phyloP scores from a whole-genome alignment of 805 yeast species.

The Komagataella phaffii region DNA sequence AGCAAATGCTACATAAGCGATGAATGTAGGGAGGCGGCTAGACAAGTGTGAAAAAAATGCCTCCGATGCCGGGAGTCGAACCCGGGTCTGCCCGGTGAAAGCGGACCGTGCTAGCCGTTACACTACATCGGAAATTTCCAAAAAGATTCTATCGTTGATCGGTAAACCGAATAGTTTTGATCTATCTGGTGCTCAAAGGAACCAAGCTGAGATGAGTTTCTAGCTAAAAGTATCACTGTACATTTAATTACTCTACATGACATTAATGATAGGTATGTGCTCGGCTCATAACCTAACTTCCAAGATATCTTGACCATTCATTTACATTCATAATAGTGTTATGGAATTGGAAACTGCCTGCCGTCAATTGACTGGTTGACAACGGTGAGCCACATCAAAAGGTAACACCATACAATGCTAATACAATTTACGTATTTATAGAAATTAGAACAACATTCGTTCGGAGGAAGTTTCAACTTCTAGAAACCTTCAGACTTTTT shows the following conservation, averaged over 20 bases:
- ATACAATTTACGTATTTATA: neutral
- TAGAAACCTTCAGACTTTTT: neutral
- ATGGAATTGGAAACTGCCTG: too few relatives aligned
- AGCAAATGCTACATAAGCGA: neutral
- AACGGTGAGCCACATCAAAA: neutral
- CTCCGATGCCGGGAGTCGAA: slow-evolving; percentile 83
- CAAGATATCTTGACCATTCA: too few relatives aligned
- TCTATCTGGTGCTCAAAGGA: too few relatives aligned
- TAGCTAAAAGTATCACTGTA: too few relatives aligned
- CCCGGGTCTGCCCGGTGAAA: slow-evolving; percentile 81
- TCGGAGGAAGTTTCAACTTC: neutral
- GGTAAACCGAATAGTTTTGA: neutral
- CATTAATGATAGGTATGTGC: too few relatives aligned
- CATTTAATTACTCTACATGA: too few relatives aligned
- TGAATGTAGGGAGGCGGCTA: neutral
- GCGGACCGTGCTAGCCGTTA: slow-evolving; percentile 82
- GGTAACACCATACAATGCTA: neutral
- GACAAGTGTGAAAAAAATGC: neutral
- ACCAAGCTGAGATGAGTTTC: too few relatives aligned
- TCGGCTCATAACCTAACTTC: too few relatives aligned
- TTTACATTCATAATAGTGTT: too few relatives aligned
- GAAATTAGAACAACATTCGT: neutral
- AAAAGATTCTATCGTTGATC: neutral
- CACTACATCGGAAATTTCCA: slow-evolving; percentile 50
- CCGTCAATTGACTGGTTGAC: too few relatives aligned